Evolutionary conservation across 2,329 filamentous ascomycete genomes (phyloP).

Genomic region (Colletotrichum cereale): DNA sequence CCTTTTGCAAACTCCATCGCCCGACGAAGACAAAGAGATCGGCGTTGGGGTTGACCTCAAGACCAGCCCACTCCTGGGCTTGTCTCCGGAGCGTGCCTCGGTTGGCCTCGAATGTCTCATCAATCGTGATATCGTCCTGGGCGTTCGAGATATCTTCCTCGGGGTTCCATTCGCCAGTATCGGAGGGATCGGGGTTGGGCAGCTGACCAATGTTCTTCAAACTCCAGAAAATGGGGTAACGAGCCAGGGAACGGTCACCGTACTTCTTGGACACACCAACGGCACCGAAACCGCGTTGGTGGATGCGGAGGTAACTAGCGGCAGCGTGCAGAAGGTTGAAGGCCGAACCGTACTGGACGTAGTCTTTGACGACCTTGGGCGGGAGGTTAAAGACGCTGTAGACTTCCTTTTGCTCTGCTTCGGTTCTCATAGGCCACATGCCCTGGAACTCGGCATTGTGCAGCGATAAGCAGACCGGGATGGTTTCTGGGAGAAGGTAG

Average conservation of each 20-base stretch:
- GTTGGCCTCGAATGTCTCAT: conserved; percentile 65
- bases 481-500: conserved; percentile 72
- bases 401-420: conserved; percentile 72
- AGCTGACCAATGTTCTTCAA: conserved; percentile 72
- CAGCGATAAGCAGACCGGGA: conserved; percentile 73
- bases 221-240: conserved; percentile 79
- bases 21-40: conserved; percentile 78
- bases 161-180: conserved; percentile 70
- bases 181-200: conserved; percentile 75
- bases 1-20: conserved; percentile 78
- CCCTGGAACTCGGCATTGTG: conserved; percentile 80
- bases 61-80: conserved; percentile 76
- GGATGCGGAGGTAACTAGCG: conserved; percentile 73
- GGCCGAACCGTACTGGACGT: conserved; percentile 76
- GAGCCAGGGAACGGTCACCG: conserved; percentile 73
- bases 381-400: conserved; percentile 74
- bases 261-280: conserved; percentile 78
- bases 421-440: conserved; percentile 75
- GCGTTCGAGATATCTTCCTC: conserved; percentile 59
- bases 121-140: conserved; percentile 62
- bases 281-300: conserved; percentile 76
- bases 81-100: conserved; percentile 68
- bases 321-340: conserved; percentile 78
- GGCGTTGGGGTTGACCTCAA: conserved; percentile 71
- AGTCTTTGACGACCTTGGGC: conserved; percentile 67